phyloP scores from a whole-genome alignment of 257 asterid genomes.

The Scutellaria galericulata region DNA sequence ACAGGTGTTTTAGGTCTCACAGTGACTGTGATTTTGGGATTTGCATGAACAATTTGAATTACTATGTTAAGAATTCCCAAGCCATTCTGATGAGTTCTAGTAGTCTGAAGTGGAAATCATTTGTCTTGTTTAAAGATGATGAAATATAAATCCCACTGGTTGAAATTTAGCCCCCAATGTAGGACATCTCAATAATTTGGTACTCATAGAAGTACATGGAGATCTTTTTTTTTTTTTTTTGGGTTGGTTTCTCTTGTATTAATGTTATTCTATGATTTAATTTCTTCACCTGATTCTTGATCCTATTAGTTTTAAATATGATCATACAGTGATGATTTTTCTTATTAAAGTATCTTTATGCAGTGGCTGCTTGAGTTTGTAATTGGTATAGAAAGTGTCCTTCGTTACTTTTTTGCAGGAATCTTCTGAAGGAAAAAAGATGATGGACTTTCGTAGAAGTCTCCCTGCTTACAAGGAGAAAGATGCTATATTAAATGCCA shows the following conservation, averaged over 20 bases:
- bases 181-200: constrained; percentile 17
- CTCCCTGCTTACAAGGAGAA: constrained; percentile 91
- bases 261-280: not conserved
- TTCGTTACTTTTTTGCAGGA: constrained; percentile 49
- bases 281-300: constrained; percentile 17
- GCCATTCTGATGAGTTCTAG: constrained; percentile 23
- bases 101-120: not conserved
- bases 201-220: not conserved
- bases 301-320: constrained; percentile 3
- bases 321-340: not conserved
- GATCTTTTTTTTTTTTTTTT: constrained; percentile 1
- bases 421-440: constrained; percentile 76
- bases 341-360: constrained; percentile 11
- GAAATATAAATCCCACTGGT: not conserved
- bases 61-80: constrained; percentile 12
- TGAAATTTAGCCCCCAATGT: constrained; percentile 5
- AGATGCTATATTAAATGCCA: constrained; percentile 72
- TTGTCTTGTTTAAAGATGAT: constrained; percentile 20
- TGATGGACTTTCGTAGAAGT: constrained; percentile 67
- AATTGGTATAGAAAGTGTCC: constrained; percentile 26
- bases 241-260: not conserved
- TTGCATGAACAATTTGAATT: not conserved
- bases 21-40: constrained; percentile 20
- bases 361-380: constrained; percentile 29
- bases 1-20: constrained; percentile 7